phyloP scores from a whole-genome alignment of 495 filamentous ascomycete species.

The Annulohypoxylon bovei region DNA sequence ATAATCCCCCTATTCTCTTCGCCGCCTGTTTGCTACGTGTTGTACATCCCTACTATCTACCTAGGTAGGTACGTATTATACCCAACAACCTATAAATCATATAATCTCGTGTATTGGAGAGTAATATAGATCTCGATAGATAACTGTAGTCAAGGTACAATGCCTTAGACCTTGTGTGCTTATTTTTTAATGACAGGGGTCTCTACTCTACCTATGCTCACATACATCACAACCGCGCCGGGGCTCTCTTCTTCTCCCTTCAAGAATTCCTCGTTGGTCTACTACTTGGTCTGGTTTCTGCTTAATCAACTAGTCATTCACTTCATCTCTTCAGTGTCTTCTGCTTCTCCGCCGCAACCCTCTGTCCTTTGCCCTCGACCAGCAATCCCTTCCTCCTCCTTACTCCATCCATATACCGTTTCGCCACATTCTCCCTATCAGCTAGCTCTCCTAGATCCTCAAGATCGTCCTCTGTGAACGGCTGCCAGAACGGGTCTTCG shows the following conservation, averaged over 20 bases:
- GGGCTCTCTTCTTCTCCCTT: neutral
- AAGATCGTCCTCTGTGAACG: constrained; percentile 93
- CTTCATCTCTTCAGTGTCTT: constrained; percentile 84
- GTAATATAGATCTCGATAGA: too few relatives aligned
- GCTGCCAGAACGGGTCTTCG: constrained; percentile 96
- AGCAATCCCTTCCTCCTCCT: constrained; percentile 84
- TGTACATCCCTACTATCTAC: too few relatives aligned
- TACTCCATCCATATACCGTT: constrained; percentile 92
- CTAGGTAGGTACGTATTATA: too few relatives aligned
- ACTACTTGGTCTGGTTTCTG: neutral
- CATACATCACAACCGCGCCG: too few relatives aligned
- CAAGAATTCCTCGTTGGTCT: neutral
- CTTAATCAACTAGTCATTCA: neutral
- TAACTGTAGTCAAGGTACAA: too few relatives aligned
- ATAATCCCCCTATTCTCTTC: neutral
- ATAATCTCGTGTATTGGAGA: too few relatives aligned
- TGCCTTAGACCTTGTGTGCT: too few relatives aligned
- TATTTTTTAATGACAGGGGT: neutral
- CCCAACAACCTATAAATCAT: too few relatives aligned
- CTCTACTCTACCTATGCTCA: neutral
- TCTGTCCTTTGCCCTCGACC: constrained; percentile 70
- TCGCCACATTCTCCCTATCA: constrained; percentile 94
- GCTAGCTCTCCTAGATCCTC: constrained; percentile 95
- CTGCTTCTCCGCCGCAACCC: constrained; percentile 92
- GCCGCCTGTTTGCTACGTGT: too few relatives aligned